A percentile compares a stretch with the other conserved stretches of the same genome.
Evolutionary conservation across 352 stramenopile species (phyloP).

Genomic region (Pythium plurisporium): DNA sequence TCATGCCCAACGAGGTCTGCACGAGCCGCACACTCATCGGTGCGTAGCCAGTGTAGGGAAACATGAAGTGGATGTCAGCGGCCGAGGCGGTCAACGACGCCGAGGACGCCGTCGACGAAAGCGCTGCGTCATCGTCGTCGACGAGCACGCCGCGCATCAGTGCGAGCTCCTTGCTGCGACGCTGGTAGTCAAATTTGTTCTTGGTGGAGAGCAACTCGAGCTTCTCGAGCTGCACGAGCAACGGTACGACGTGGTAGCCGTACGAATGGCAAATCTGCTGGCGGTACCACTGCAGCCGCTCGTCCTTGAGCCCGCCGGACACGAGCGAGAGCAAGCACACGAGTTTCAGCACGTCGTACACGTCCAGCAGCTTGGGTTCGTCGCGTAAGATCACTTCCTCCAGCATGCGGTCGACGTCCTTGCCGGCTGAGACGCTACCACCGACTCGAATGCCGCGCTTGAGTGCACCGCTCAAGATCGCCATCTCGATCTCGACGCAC

Average conservation of each 20-base stretch:
- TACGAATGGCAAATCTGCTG: slow-evolving; percentile 83
- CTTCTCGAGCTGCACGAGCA: slow-evolving; percentile 71
- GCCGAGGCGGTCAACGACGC: neutral
- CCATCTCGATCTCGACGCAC: slow-evolving; percentile 77
- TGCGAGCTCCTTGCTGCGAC: slow-evolving; percentile 17
- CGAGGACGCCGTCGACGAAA: neutral
- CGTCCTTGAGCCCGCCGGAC: slow-evolving; percentile 51
- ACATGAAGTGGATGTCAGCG: slow-evolving; percentile 81
- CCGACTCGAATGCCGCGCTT: slow-evolving; percentile 13
- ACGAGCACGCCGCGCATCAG: slow-evolving; percentile 14
- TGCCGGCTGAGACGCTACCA: slow-evolving; percentile 29
- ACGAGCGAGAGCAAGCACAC: slow-evolving; percentile 74
- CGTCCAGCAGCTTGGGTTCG: slow-evolving; percentile 58
- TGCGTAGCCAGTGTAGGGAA: slow-evolving; percentile 80
- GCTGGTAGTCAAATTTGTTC: slow-evolving; percentile 63
- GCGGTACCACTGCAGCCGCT: slow-evolving; percentile 58
- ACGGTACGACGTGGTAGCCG: slow-evolving; percentile 58
- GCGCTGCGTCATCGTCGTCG: neutral
- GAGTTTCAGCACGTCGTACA: slow-evolving; percentile 73
- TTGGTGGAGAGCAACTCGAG: slow-evolving; percentile 56
- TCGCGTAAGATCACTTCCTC: slow-evolving; percentile 60
- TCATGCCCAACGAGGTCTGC: slow-evolving; percentile 69
- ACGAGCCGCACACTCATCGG: slow-evolving; percentile 79
- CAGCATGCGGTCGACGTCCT: slow-evolving; percentile 61
- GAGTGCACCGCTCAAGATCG: slow-evolving; percentile 63